These are phyloP conservation scores for Xylaria sp. DNA, from an alignment of 2,329 filamentous ascomycete genomes.

Conservation along the genomic window DNA sequence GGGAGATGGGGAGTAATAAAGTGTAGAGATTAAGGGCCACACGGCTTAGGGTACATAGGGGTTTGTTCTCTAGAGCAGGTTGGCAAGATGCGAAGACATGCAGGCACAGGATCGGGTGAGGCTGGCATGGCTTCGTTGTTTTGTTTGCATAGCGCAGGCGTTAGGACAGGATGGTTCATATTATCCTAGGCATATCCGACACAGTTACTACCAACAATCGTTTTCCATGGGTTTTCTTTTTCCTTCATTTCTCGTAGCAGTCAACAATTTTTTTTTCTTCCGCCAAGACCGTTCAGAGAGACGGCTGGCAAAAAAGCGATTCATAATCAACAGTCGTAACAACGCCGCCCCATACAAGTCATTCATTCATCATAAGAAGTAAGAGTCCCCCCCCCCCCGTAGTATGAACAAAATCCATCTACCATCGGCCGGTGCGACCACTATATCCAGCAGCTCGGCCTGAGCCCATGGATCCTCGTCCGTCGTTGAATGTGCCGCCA, in stretches of 20 bases:
- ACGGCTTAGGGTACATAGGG: no score
- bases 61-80: background rate
- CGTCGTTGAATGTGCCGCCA: conserved; percentile 14
- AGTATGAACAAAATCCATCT: no score
- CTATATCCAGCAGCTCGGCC: conserved; percentile 16
- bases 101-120: background rate
- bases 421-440: conserved; percentile 10
- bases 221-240: background rate
- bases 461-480: conserved; percentile 14
- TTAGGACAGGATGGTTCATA: conserved; percentile 11
- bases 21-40: no score
- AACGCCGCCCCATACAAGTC: conserved; percentile 12
- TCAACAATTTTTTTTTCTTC: background rate
- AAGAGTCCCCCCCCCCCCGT: no score
- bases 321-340: conserved; percentile 12
- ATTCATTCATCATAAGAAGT: conserved; percentile 9
- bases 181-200: conserved; percentile 13
- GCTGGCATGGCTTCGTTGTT: conserved; percentile 14
- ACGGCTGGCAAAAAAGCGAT: background rate
- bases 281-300: background rate
- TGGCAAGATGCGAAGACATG: background rate
- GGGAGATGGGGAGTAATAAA: conserved; percentile 4
- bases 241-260: background rate
- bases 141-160: conserved; percentile 30
- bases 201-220: conserved; percentile 3